Conservation (phyloP, 2,329 filamentous ascomycete species). For the Ceratocystis variospora region DNA sequence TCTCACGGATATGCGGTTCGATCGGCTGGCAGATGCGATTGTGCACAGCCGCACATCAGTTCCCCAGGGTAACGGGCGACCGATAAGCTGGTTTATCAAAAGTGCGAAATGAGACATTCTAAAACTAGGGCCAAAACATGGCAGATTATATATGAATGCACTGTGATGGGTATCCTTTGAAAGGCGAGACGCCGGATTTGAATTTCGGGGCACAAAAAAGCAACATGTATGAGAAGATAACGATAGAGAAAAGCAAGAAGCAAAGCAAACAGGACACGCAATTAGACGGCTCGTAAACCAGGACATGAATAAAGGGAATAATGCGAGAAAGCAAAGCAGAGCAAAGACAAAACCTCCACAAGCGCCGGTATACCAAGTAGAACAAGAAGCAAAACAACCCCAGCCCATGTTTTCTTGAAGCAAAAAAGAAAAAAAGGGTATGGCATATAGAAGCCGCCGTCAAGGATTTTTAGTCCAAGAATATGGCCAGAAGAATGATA, state of each 20-base stretch:
- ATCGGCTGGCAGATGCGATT: conserved; percentile 5
- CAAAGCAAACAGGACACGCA: conserved; percentile 19
- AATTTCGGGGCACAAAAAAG: conserved; percentile 1
- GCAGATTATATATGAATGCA: background rate
- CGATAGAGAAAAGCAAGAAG: conserved; percentile 19
- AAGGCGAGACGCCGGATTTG: background rate
- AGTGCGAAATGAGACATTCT: conserved; percentile 5
- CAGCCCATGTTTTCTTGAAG: too few relatives aligned
- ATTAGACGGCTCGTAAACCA: conserved; percentile 12
- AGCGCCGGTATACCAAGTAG: conserved; percentile 22
- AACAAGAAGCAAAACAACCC: conserved; percentile 20
- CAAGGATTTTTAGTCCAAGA: conserved; percentile 47
- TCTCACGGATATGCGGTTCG: conserved; percentile 8
- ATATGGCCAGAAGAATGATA: conserved; percentile 76
- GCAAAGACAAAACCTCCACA: conserved; percentile 19
- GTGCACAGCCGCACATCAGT: background rate
- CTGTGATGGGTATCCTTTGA: background rate
- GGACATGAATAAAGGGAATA: conserved; percentile 20
- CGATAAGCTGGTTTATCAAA: conserved; percentile 16
- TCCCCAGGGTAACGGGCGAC: conserved; percentile 8
- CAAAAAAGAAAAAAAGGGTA: too few relatives aligned
- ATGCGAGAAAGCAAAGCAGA: conserved; percentile 19
- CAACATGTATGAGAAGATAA: conserved; percentile 7
- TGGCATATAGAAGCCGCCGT: background rate
- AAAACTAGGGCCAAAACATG: background rate